Conservation (phyloP, 768 basidiomycete species). For the Trametes coccinea region DNA sequence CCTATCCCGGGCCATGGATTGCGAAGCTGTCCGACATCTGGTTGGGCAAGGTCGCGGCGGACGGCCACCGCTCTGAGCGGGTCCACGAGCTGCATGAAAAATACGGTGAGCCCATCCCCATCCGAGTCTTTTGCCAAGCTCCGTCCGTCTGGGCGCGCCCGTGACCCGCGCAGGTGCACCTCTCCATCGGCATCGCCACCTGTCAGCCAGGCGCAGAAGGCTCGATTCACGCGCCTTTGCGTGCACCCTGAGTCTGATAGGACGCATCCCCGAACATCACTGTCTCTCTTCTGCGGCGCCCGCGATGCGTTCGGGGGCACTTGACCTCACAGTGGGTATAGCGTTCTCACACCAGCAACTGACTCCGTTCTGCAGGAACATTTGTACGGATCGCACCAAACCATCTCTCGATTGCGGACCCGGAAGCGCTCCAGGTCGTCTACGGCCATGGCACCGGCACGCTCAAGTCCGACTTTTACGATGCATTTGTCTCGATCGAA, state of each 20-base stretch:
- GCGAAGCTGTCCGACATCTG: conserved; percentile 75
- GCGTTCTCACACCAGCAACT: neutral
- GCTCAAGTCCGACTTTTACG: conserved; percentile 63
- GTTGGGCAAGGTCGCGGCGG: conserved; percentile 63
- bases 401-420: conserved; percentile 55
- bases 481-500: conserved; percentile 39
- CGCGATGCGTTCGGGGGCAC: too few relatives aligned
- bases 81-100: conserved; percentile 74
- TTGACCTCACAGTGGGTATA: too few relatives aligned
- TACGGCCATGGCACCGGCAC: conserved; percentile 88
- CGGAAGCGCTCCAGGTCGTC: conserved; percentile 70
- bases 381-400: conserved; percentile 47
- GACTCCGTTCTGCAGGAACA: conserved; percentile 29
- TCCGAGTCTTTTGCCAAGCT: neutral
- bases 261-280: too few relatives aligned
- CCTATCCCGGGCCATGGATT: conserved; percentile 45
- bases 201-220: neutral
- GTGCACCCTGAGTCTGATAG: too few relatives aligned
- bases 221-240: too few relatives aligned
- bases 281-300: too few relatives aligned
- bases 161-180: conserved; percentile 10
- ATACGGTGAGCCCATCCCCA: conserved; percentile 55
- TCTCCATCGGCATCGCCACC: neutral
- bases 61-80: conserved; percentile 74
- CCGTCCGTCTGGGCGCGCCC: conserved; percentile 13